A percentile compares a stretch with the other conserved stretches of the same genome.
Conservation (phyloP, 495 filamentous ascomycete genomes). For the Aspergillus nanangensis region DNA sequence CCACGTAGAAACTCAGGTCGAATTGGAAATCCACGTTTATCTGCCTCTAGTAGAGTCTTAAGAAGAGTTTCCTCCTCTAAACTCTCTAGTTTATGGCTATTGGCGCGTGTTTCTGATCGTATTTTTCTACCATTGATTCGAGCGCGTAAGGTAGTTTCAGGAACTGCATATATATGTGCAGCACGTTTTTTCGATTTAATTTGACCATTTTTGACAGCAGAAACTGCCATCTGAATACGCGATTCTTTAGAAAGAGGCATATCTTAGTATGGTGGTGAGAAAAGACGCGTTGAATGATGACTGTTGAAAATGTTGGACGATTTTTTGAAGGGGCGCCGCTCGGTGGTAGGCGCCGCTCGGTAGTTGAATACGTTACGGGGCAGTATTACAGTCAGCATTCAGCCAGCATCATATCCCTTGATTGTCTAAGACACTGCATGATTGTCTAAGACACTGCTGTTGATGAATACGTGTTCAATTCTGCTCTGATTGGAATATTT, state of each 20-base stretch:
- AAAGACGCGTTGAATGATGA: neutral
- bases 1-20: conserved; percentile 5
- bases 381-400: too few relatives aligned
- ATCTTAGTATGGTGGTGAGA: neutral
- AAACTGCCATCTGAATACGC: neutral
- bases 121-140: neutral
- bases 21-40: conserved; percentile 10
- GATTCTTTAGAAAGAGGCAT: neutral
- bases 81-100: conserved; percentile 6
- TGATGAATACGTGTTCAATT: too few relatives aligned
- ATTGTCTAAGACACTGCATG: too few relatives aligned
- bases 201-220: conserved; percentile 1
- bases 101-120: conserved; percentile 6
- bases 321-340: too few relatives aligned
- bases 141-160: neutral
- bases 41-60: conserved; percentile 7
- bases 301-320: too few relatives aligned
- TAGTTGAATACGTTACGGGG: too few relatives aligned
- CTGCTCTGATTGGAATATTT: too few relatives aligned
- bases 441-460: too few relatives aligned
- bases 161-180: neutral
- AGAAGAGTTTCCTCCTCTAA: conserved; percentile 7
- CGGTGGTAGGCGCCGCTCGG: too few relatives aligned
- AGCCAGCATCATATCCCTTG: too few relatives aligned
- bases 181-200: neutral